Base-by-base conservation (phyloP, 805 yeast species). In the Clavispora santaluciae region DNA sequence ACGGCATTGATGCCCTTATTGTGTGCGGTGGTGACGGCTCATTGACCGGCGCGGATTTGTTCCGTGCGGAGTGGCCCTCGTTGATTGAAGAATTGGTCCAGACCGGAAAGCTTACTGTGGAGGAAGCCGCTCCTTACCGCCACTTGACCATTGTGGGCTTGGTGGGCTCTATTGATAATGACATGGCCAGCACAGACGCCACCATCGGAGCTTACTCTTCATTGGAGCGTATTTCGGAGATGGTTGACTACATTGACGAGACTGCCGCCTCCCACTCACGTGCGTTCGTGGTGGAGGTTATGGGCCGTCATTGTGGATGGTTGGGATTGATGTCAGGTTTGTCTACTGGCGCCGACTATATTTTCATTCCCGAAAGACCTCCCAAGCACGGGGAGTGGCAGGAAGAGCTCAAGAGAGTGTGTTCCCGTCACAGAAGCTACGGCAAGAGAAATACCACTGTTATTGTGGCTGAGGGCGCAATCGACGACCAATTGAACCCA, bases 221-320 rank as follows among this genome's bases (percentile, higher is more conserved):
- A 4, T 74, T 93, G 54, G 96, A 85, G 50, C 74, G 99, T 60
- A 93, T 93, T 54, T 85, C 95, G 65, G 86, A 88, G 64, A 83
- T 87, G 72, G 89, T 93, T 47, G 98, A 93, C 65, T 91, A 88
- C 69, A 93, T 93, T 52, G 97, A 90, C 64, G 96, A 97, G 39
- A 93, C 99, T 26, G 99, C 99, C 13, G 79, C 86, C 51, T 91
- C 98, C 2, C 99, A 93, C 64, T 87, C 96, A 11, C 79, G 99
- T 58, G 99, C 99, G 6, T 93, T 93, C 62, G 96, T 93, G 33
- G 86, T 93, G 44, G 99, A 93, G 63, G 99, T 93, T 30, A 93
- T 93, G 99, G 99, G 99, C 47, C 81, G 99, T 60, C 97, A 93
- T 64, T 93, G 99, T 73, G 99, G 99, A 48, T 93, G 99, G 99